Base-by-base conservation (phyloP, 1,139 yeast genomes). In the Blastobotrys indianensis region DNA sequence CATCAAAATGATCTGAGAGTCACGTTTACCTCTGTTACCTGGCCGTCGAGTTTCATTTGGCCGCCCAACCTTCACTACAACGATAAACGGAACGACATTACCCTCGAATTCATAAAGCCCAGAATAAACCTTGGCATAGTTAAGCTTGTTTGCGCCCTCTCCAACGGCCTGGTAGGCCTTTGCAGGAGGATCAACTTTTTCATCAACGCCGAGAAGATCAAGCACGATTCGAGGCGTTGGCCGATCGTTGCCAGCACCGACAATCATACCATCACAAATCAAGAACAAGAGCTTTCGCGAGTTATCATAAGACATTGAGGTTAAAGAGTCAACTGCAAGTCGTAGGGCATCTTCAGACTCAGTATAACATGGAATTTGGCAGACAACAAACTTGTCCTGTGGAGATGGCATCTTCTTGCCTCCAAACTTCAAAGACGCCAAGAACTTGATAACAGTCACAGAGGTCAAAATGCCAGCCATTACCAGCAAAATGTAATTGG, bases 21-120 rank as follows among this genome's bases (percentile, higher is more conserved):
- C 73, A 41, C 73, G 69, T 53, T 69, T 69, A 28, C 73, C 73
- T 44, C 73, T 58, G 52, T 69, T 69, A 10, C 73, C 73, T 2
- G 73, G 72, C 15, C 62, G 54, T 32, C 54, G 47, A 7, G 49
- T 42, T 48, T 68, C 73, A 11, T 57, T 54, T 1, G 67, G 67
- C 32, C 63, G 55, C 4, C 73, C 73, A n/a, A 62, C 63, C 51
- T 68, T 68, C 37, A 66, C 70, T 29, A 69, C 57, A 5, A 67
- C 69, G 32, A 69, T 51, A 51, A 54, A 68, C 2, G 73, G 73
- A 9, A 68, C 70, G 37, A 65, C 62, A 44, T 66, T 63, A 15
- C 73, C 73, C 33, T 65, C 69, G 38, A 56, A 54, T 44, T 68
- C 71, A 48, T 68, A 68, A 33, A 68, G 50, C 2, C 73, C 73